A percentile compares a stretch with the other conserved stretches of the same genome.
phyloP scores from a whole-genome alignment of 768 basidiomycete species.

The Mycena vulgaris region DNA sequence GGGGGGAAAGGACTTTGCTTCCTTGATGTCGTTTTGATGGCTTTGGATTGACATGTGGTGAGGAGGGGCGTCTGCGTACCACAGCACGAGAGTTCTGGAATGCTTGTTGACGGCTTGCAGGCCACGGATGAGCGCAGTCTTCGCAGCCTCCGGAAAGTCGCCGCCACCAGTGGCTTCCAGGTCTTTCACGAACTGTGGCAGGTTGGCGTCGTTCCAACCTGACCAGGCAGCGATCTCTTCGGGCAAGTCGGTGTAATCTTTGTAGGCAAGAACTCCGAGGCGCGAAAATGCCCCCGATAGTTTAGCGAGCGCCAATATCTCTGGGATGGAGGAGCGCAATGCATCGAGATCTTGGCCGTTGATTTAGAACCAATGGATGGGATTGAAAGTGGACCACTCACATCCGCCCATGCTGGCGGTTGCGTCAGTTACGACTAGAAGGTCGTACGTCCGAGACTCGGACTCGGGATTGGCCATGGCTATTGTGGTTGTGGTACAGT shows the following conservation, averaged over 20 bases:
- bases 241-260: conserved; percentile 40
- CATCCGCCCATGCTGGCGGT: conserved; percentile 13
- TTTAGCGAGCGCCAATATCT: conserved; percentile 44
- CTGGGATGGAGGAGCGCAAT: conserved; percentile 41
- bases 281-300: conserved; percentile 47
- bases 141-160: conserved; percentile 49
- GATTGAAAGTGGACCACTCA: not conserved
- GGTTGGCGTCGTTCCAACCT: conserved; percentile 43
- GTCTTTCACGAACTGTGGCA: conserved; percentile 28
- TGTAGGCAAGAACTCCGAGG: conserved; percentile 45
- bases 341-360: conserved; percentile 38
- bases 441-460: not conserved
- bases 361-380: conserved; percentile 13
- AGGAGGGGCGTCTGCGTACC: conserved; percentile 50
- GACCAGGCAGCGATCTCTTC: conserved; percentile 42
- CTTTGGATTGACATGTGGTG: conserved; percentile 25
- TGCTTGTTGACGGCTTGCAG: conserved; percentile 42
- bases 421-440: conserved; percentile 2
- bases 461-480: not conserved
- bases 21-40: conserved; percentile 36
- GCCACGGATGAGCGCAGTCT: conserved; percentile 45
- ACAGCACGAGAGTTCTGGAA: conserved; percentile 43
- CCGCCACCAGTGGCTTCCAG: conserved; percentile 42
- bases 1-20: conserved; percentile 41
- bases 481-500: no score